Conservation (phyloP, 768 basidiomycete genomes). For the Suillus cothurnatus region DNA sequence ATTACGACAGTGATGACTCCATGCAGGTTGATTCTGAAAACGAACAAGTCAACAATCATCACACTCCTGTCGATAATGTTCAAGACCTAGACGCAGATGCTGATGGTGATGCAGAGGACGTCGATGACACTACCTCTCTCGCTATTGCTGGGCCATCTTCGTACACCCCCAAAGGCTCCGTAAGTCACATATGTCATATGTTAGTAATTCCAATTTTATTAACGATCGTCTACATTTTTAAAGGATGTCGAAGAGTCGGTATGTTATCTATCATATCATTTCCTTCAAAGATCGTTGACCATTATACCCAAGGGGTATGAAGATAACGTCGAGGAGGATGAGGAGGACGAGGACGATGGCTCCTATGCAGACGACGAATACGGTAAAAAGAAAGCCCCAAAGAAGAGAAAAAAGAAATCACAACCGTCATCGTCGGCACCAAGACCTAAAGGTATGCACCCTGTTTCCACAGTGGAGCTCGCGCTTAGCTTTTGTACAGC, state of each 20-base stretch:
- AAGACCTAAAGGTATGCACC: conserved; percentile 58
- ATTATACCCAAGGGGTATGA: conserved; percentile 65
- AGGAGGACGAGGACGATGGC: conserved; percentile 67
- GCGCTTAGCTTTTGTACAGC: background rate
- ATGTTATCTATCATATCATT: conserved; percentile 18
- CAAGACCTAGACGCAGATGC: conserved; percentile 46
- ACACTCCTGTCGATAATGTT: conserved; percentile 34
- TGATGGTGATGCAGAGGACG: conserved; percentile 45
- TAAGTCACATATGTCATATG: conserved; percentile 38
- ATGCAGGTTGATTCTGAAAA: conserved; percentile 74
- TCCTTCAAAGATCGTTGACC: conserved; percentile 22
- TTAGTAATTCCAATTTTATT: conserved; percentile 9
- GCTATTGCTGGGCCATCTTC: conserved; percentile 42
- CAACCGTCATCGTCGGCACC: conserved; percentile 43
- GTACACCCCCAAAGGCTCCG: conserved; percentile 60
- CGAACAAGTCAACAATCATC: conserved; percentile 30
- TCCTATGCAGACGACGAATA: conserved; percentile 82
- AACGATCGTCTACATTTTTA: background rate
- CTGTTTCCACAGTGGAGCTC: conserved; percentile 11
- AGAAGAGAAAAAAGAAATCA: conserved; percentile 64
- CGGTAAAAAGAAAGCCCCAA: conserved; percentile 64
- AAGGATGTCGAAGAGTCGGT: conserved; percentile 38
- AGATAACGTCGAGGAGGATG: conserved; percentile 45
- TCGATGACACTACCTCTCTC: conserved; percentile 39
- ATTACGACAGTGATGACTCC: conserved; percentile 56